A percentile compares a stretch with the other conserved stretches of the same genome.
Evolutionary conservation across 1,284 basidiomycete genomes (phyloP).

Genomic region (Apiotrichum akiyoshidainum): DNA sequence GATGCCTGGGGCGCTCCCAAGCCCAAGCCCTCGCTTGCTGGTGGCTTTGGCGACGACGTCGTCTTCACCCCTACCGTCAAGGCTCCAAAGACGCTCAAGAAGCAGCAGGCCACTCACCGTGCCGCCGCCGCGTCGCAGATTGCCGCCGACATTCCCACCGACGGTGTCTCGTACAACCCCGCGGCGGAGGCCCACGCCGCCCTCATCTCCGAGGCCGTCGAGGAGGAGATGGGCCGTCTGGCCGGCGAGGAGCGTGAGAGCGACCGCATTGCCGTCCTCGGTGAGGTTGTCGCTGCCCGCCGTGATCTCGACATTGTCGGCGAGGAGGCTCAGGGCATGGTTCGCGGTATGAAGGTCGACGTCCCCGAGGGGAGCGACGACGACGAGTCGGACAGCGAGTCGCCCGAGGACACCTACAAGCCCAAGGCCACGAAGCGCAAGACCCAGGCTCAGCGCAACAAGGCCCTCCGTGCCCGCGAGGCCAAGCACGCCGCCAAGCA

Average conservation of each 20-base stretch:
- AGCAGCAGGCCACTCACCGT: conserved; percentile 30
- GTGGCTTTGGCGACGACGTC: conserved; percentile 41
- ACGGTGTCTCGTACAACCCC: conserved; percentile 93
- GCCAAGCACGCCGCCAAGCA: conserved; percentile 24
- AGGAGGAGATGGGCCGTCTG: conserved; percentile 63
- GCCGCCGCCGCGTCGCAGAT: conserved; percentile 22
- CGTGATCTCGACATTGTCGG: conserved; percentile 23
- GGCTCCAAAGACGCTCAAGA: conserved; percentile 38
- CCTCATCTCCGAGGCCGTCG: conserved; percentile 68
- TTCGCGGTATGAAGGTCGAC: conserved; percentile 64
- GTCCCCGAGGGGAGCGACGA: conserved; percentile 40
- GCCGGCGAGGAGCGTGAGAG: conserved; percentile 60
- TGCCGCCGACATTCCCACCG: conserved; percentile 71
- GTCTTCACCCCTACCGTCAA: conserved; percentile 35
- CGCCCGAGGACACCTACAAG: conserved; percentile 23
- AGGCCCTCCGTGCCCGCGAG: conserved; percentile 31
- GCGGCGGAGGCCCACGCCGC: conserved; percentile 70
- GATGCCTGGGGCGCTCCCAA: conserved; percentile 23
- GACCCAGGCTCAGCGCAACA: conserved; percentile 55
- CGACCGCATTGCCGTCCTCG: conserved; percentile 50
- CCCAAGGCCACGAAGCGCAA: conserved; percentile 61
- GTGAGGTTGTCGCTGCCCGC: conserved; percentile 59
- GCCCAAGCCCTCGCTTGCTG: conserved; percentile 10
- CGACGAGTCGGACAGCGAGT: conserved; percentile 24
- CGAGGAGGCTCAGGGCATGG: conserved; percentile 25